A percentile compares a stretch with the other conserved stretches of the same genome.
Evolutionary conservation across 495 filamentous ascomycete genomes (phyloP).

Genomic region (Podospora australis): DNA sequence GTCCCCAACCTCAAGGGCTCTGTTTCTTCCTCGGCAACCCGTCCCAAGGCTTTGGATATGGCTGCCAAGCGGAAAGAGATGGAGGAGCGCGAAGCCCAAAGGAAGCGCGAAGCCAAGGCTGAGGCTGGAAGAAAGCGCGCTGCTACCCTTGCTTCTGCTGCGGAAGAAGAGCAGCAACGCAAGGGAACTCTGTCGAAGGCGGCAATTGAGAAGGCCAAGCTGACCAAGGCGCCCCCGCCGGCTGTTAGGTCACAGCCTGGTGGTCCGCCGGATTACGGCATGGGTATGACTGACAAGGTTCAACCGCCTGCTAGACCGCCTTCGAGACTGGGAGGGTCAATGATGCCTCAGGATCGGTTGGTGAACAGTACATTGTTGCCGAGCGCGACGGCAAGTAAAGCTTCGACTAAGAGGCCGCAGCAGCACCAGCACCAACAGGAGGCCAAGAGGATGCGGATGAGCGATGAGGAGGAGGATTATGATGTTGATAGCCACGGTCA

Average conservation of each 20-base stretch:
- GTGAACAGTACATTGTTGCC: constrained; percentile 36
- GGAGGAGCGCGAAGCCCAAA: constrained; percentile 69
- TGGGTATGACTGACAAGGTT: constrained; percentile 20
- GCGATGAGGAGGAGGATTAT: constrained; percentile 49
- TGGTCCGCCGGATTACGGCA: constrained; percentile 38
- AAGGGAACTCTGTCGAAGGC: constrained; percentile 68
- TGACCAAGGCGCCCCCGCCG: constrained; percentile 47
- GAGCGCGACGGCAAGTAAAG: constrained; percentile 45
- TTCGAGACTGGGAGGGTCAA: constrained; percentile 38
- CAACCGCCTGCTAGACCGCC: constrained; percentile 32
- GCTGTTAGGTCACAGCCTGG: constrained; percentile 43
- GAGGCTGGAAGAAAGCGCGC: constrained; percentile 72
- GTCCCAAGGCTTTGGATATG: too few species aligned
- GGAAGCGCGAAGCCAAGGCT: constrained; percentile 70
- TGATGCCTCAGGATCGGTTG: constrained; percentile 40
- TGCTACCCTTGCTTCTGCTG: constrained; percentile 31
- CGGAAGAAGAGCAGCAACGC: constrained; percentile 50
- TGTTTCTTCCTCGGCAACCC: constrained; percentile 55
- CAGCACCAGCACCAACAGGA: constrained; percentile 52
- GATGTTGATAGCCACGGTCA: constrained; percentile 32
- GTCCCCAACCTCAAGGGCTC: constrained; percentile 63
- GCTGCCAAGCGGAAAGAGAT: constrained; percentile 42
- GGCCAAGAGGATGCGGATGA: constrained; percentile 52
- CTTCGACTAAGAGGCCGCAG: constrained; percentile 40
- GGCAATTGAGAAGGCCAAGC: constrained; percentile 61